Evolutionary conservation across 768 basidiomycete species (phyloP), one percentile per base, ranked within the genome.

Genomic region (Calvatia gigantea): DNA sequence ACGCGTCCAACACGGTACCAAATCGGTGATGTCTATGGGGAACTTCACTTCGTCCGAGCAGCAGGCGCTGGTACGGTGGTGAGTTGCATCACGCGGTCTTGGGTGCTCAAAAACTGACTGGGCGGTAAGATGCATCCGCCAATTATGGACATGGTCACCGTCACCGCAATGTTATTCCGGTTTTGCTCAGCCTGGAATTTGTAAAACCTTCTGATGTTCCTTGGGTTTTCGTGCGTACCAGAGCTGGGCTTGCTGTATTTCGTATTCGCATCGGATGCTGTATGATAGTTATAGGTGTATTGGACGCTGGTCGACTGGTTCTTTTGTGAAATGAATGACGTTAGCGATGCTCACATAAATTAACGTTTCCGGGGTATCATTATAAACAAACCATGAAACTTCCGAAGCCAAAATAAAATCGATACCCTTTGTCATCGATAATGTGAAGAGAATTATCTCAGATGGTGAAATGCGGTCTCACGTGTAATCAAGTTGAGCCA

Each of bases 111-210:
- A 43, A 35, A n/a, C 47, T 56, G 38, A 56, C 14, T 49, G 38
- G 52, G 28, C 12, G 46, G 23, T 50, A 65, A 91, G 89, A 88
- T 84, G 77, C 90, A 91, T 67, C 90, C 89, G 49, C 91, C 91
- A 61, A 85, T 93, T 70, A 93, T 93, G 91, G 89, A 93, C 75
- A 84, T 82, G 42, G 89, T 93, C 58, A 87, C 86, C 25, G 84
- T 93, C 61, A 90, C 90, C 27, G 83, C 84, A 51, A 91, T 92
- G 89, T 77, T 93, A 32, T 91, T 89, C 72, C 85, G 91, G 45
- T 89, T 90, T 69, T 88, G 86, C 62, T 75, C 73, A 41, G 67
- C 75, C 46, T 81, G 76, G 75, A 78, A 78, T 61, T 69, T 81
- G 44, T 79, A 67, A 75, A 58, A 41, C 6, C 19, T 47, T 54